Percentiles rank a stretch among this genome's conserved stretches.
These are phyloP conservation scores for Corynascus novoguineensis DNA, from an alignment of 495 filamentous ascomycete species.

Conservation along the genomic window DNA sequence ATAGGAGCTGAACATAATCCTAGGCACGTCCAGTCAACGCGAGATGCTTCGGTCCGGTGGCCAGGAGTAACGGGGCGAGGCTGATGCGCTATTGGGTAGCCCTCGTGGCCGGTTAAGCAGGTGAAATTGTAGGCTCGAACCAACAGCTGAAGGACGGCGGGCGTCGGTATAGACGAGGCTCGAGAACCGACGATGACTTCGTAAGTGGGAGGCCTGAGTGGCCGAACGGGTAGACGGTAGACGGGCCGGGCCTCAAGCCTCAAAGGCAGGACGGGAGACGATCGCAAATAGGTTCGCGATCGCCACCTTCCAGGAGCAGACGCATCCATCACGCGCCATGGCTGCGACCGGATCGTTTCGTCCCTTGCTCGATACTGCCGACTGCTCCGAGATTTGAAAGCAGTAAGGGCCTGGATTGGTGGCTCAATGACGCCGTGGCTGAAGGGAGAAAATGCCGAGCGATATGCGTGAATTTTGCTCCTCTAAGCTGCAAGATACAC, in stretches of 20 bases:
- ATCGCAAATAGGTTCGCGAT: neutral
- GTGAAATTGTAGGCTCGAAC: neutral
- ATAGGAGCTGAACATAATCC: neutral
- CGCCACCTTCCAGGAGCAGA: neutral
- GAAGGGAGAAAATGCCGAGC: neutral
- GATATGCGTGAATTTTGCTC: neutral
- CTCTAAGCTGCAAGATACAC: neutral
- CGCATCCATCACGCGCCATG: neutral
- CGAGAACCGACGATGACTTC: neutral
- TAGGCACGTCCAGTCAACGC: neutral
- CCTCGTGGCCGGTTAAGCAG: neutral
- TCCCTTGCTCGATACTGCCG: neutral
- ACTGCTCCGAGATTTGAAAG: neutral
- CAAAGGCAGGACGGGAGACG: neutral
- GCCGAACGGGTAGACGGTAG: neutral
- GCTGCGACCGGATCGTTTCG: neutral
- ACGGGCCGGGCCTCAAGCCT: neutral
- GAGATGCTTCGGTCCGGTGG: neutral
- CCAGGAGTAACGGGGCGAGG: neutral
- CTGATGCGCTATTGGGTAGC: neutral
- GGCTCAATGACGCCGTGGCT: neutral
- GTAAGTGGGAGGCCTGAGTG: neutral
- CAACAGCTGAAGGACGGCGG: neutral
- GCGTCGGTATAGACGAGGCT: neutral
- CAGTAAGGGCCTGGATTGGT: neutral